Evolutionary conservation across 176 grass and related monocot species (phyloP).

Genomic region (Oryza meyeriana): DNA sequence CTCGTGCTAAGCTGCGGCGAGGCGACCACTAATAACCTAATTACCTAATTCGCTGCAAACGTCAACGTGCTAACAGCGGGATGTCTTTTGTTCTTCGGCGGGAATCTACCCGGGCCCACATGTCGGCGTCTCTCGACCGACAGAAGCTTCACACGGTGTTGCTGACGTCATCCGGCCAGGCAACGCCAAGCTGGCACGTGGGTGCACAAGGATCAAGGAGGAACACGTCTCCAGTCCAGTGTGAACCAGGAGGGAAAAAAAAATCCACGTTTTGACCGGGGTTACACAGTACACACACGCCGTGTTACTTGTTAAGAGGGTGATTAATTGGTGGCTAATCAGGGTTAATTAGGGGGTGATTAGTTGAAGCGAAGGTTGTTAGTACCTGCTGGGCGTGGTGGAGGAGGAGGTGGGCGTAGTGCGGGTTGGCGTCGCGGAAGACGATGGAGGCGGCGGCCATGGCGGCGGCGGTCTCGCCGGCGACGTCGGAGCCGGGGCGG

Average conservation of each 20-base stretch:
- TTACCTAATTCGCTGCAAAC: not conserved
- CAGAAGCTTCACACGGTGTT: not conserved
- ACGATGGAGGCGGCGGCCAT: constrained; percentile 68
- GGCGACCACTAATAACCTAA: not conserved
- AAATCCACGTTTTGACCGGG: not conserved
- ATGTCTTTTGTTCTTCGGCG: not conserved
- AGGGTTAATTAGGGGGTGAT: not conserved
- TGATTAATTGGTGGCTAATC: not conserved
- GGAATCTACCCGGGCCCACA: not conserved
- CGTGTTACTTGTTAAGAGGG: not conserved
- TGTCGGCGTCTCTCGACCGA: constrained; percentile 16
- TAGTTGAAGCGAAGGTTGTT: not conserved
- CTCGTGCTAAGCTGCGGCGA: not conserved
- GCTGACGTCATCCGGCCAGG: not conserved
- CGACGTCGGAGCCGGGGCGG: constrained; percentile 63
- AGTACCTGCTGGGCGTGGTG: constrained; percentile 57
- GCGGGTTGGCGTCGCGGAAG: constrained; percentile 52
- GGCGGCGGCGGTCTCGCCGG: constrained; percentile 75
- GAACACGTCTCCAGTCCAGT: not conserved
- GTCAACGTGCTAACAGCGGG: not conserved
- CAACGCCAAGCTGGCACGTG: constrained; percentile 41
- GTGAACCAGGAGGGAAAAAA: constrained; percentile 18
- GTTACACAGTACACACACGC: not conserved
- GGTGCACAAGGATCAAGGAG: not conserved
- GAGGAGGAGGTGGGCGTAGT: constrained; percentile 70